Conservation (phyloP, 2,329 filamentous ascomycete species). For the Fonsecaea nubica region DNA sequence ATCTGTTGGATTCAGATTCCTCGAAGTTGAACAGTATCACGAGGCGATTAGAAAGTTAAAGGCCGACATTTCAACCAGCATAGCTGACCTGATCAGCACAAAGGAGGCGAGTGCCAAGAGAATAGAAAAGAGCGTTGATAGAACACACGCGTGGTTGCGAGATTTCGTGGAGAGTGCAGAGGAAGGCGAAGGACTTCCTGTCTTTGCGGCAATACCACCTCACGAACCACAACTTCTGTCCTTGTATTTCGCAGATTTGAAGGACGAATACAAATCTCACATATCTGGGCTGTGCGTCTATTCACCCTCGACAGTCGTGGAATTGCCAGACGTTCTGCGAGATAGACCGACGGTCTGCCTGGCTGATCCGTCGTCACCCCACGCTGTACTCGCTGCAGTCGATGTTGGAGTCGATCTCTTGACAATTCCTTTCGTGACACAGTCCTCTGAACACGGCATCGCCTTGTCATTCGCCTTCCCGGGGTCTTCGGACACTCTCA, state of each 20-base stretch:
- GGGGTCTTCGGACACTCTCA: conserved; percentile 39
- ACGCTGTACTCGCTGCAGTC: conserved; percentile 77
- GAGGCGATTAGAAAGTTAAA: conserved; percentile 68
- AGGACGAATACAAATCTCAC: conserved; percentile 64
- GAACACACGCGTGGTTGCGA: conserved; percentile 81
- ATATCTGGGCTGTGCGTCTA: conserved; percentile 80
- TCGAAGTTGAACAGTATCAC: conserved; percentile 73
- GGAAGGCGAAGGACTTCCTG: conserved; percentile 52
- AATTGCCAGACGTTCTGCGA: conserved; percentile 67
- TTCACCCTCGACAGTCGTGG: conserved; percentile 71
- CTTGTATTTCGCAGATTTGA: conserved; percentile 77
- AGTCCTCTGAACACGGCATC: conserved; percentile 81
- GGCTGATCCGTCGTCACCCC: conserved; percentile 72
- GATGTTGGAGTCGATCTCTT: conserved; percentile 80
- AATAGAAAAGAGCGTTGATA: conserved; percentile 80
- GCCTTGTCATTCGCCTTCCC: conserved; percentile 82
- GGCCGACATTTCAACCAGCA: conserved; percentile 79
- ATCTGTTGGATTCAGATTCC: conserved; percentile 79
- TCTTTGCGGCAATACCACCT: conserved; percentile 73
- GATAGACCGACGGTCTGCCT: conserved; percentile 76
- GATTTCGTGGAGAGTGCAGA: conserved; percentile 57
- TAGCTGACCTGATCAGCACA: conserved; percentile 75
- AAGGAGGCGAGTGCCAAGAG: conserved; percentile 71
- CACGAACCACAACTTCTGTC: conserved; percentile 76
- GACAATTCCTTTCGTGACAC: conserved; percentile 75